phyloP scores from a whole-genome alignment of 257 asterid species.

The Anisodus tanguticus region DNA sequence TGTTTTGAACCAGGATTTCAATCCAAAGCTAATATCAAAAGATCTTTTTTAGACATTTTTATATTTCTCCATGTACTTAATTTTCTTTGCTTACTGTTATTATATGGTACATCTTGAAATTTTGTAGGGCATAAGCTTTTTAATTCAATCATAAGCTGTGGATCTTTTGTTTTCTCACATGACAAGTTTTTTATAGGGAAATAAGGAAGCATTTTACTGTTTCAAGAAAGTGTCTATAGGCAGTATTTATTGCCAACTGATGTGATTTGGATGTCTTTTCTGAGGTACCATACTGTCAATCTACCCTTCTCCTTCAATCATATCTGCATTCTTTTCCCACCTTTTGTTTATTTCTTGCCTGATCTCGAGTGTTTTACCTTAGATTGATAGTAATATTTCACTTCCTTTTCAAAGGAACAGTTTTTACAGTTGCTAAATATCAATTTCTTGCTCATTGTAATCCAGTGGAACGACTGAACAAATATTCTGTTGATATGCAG shows the following conservation, averaged over 20 bases:
- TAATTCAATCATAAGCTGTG: constrained; percentile 17
- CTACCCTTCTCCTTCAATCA: not conserved
- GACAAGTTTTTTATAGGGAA: not conserved
- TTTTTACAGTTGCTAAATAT: not conserved
- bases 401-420: not conserved
- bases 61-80: not conserved
- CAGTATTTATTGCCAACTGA: not conserved
- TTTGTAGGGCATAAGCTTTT: constrained; percentile 18
- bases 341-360: not conserved
- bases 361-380: not conserved
- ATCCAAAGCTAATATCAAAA: not conserved
- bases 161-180: constrained; percentile 22
- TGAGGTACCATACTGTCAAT: constrained; percentile 30
- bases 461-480: constrained; percentile 22
- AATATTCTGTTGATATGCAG: constrained; percentile 32
- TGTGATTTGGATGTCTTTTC: constrained; percentile 31
- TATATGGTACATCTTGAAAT: not conserved
- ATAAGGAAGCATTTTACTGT: constrained; percentile 6
- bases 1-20: constrained; percentile 30
- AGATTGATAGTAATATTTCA: not conserved
- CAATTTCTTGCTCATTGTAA: not conserved
- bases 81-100: constrained; percentile 15
- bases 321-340: not conserved
- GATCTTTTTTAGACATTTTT: not conserved
- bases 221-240: constrained; percentile 25